Percentiles rank a stretch among this genome's conserved stretches.
Conservation (phyloP, 208 protist species). For the Dictyostelium gargantuum region DNA sequence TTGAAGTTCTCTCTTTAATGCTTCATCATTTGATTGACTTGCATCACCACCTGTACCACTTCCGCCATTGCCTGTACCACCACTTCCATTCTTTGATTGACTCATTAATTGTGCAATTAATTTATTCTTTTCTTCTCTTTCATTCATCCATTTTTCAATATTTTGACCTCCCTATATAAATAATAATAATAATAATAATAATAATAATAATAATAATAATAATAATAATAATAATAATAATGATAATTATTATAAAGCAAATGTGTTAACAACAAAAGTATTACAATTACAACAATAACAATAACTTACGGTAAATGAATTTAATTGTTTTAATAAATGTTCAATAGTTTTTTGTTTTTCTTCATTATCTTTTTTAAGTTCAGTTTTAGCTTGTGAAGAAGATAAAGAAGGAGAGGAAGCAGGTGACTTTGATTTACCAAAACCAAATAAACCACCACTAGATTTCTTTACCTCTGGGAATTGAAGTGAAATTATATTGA, state of each 20-base stretch:
- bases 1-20: slow-evolving; percentile 17
- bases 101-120: slow-evolving; percentile 34
- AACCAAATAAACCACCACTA: not conserved
- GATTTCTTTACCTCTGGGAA: slow-evolving; percentile 13
- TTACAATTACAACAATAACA: no score
- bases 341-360: slow-evolving; percentile 64
- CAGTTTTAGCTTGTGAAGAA: not conserved
- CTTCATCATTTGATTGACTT: not conserved
- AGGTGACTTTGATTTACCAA: not conserved
- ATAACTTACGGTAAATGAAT: slow-evolving; percentile 15
- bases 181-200: no score
- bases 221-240: no score
- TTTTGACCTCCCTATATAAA: slow-evolving; percentile 47
- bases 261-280: no score
- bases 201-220: no score
- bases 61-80: not conserved
- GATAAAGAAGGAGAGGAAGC: not conserved
- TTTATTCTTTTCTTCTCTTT: slow-evolving; percentile 59
- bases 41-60: not conserved
- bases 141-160: not conserved
- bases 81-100: not conserved
- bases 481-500: not conserved
- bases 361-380: slow-evolving; percentile 27
- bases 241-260: no score
- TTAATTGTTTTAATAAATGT: slow-evolving; percentile 41